Conservation (phyloP, 306 rosid species). For the Cucumis hystrix region DNA sequence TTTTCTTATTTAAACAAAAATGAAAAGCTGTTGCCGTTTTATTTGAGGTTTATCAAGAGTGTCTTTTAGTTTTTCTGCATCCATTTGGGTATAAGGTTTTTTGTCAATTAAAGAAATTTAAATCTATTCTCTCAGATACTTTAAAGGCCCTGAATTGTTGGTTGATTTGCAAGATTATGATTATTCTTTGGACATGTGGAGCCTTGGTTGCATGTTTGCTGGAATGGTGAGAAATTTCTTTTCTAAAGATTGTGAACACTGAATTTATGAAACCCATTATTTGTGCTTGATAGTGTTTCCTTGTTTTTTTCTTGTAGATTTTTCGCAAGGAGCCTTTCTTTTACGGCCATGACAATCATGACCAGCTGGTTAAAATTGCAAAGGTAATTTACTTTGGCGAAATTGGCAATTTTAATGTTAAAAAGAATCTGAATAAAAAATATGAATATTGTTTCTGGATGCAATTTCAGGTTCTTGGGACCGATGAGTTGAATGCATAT, state of each 20-base stretch:
- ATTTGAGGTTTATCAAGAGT: neutral
- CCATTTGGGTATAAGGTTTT: neutral
- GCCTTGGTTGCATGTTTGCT: slow-evolving; percentile 99
- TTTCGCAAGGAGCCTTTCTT: slow-evolving; percentile 92
- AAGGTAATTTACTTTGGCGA: slow-evolving; percentile 13
- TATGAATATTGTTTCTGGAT: neutral
- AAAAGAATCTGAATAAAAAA: neutral
- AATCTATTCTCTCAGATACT: slow-evolving; percentile 18
- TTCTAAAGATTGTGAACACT: neutral
- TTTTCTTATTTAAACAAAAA: neutral
- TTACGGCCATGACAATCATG: slow-evolving; percentile 88
- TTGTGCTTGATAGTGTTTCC: slow-evolving; percentile 2
- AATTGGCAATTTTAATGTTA: neutral
- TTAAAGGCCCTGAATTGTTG: slow-evolving; percentile 36
- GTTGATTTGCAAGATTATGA: slow-evolving; percentile 39
- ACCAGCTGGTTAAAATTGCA: slow-evolving; percentile 34
- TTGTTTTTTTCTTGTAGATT: slow-evolving; percentile 13
- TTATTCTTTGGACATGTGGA: slow-evolving; percentile 85
- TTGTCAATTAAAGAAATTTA: neutral
- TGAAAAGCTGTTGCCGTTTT: neutral
- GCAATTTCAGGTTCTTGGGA: slow-evolving; percentile 32
- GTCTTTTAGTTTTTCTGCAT: neutral
- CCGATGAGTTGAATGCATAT: slow-evolving; percentile 31
- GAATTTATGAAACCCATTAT: neutral
- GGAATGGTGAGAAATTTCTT: slow-evolving; percentile 72